Evolutionary conservation across 1,139 yeast genomes (phyloP).

Genomic region (Blastobotrys apis): DNA sequence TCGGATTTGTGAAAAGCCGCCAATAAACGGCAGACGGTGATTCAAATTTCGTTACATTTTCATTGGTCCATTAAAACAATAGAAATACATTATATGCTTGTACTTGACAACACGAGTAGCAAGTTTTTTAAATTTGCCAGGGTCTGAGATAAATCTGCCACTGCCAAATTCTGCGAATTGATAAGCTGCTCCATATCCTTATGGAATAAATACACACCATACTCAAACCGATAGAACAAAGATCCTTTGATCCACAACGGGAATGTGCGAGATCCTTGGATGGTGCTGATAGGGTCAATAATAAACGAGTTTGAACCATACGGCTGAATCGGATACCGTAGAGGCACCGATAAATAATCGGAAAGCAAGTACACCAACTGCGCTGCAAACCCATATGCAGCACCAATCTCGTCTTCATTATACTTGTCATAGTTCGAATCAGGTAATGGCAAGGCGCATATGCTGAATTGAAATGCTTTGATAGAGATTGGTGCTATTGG

Average conservation of each 20-base stretch:
- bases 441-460: conserved; percentile 34
- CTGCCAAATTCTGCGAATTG: conserved; percentile 34
- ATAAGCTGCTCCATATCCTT: conserved; percentile 50
- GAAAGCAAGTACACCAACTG: conserved; percentile 44
- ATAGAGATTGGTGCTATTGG: conserved; percentile 34
- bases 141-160: conserved; percentile 38
- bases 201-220: conserved; percentile 46
- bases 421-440: conserved; percentile 5
- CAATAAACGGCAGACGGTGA: no score
- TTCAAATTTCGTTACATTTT: no score
- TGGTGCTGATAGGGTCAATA: conserved; percentile 46
- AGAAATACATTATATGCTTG: no score
- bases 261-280: conserved; percentile 41
- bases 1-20: no score
- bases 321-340: conserved; percentile 49
- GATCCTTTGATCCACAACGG: conserved; percentile 51
- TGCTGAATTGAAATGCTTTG: conserved; percentile 34
- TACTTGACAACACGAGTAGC: conserved; percentile 30
- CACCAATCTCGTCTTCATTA: conserved; percentile 42
- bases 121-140: conserved; percentile 40
- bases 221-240: conserved; percentile 48
- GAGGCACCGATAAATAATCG: conserved; percentile 43
- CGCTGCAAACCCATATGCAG: conserved; percentile 48
- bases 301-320: conserved; percentile 50
- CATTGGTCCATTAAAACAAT: no score